Base-by-base conservation (phyloP, 1,284 basidiomycete genomes). In the Rhodotorula glutinis region DNA sequence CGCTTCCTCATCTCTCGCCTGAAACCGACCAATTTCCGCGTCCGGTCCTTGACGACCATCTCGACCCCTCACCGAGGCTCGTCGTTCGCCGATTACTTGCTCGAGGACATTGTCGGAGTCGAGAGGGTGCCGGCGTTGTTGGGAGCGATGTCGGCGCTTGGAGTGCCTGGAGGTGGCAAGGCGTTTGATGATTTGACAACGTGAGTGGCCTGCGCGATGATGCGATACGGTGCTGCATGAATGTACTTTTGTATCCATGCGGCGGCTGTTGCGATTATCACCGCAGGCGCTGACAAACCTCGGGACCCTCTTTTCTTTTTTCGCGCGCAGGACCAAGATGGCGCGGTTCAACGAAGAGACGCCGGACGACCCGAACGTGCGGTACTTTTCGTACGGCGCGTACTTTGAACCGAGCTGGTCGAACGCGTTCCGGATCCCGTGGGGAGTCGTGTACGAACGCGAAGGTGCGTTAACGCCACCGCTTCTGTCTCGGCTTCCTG, bases 341-440 rank as follows among this genome's bases (percentile, higher is more conserved):
- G 84, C 83, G 44, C 80, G 83, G 65, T 98, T 98, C 80, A 98
- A 98, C 77, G 85, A 88, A 66, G 82, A 87, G 51, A 91, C 90
- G 0, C 87, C 89, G 0, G 87, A 97, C 75, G 83, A 87, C 1
- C 82, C 84, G 0, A 85, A 85, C 40, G 88, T 96, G 64, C 83
- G 85, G 71, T 97, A 97, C 79, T 94, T 89, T 75, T 92, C 89
- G 41, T 98, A 92, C 89, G 94, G 94, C 16, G 93, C 94, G 8
- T 83, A 83, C 29, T 94, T 92, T 77, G 85, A 89, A 19, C 92
- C 94, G 5, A 89, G 90, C 1, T 81, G 94, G 64, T 86, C 94
- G 54, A 67, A 70, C 55, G 67, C 66, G n/a, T 72, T 75, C 65
- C 53, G 64, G 16, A 55, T 73, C 16, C 87, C 92, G 1, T 91